phyloP scores from a whole-genome alignment of 768 basidiomycete species.

The Tulasnella sp. region DNA sequence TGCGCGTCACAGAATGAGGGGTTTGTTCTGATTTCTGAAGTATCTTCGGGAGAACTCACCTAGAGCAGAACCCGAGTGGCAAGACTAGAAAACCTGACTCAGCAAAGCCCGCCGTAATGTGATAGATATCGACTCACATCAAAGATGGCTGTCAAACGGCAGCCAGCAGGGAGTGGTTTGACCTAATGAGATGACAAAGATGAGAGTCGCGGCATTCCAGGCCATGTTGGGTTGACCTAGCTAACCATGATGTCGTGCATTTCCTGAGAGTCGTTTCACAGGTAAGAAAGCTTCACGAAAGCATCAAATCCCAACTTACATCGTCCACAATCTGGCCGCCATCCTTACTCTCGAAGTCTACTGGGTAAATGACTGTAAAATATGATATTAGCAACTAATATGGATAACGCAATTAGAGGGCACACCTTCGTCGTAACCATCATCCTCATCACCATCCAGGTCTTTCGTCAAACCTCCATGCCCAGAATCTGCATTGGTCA shows the following conservation, averaged over 20 bases:
- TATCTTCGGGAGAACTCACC: slow-evolving; percentile 36
- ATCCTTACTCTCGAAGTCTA: slow-evolving; percentile 57
- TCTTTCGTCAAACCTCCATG: slow-evolving; percentile 91
- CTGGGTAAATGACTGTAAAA: slow-evolving; percentile 68
- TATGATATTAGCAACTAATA: neutral
- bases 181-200: slow-evolving; percentile 22
- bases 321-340: slow-evolving; percentile 82
- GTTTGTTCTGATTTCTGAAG: too few species aligned
- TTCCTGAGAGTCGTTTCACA: slow-evolving; percentile 29
- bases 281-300: neutral
- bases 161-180: slow-evolving; percentile 66
- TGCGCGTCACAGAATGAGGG: too few species aligned
- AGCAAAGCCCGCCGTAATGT: neutral
- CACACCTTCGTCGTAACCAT: slow-evolving; percentile 71
- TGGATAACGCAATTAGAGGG: slow-evolving; percentile 1
- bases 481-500: slow-evolving; percentile 54
- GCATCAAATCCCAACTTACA: slow-evolving; percentile 35
- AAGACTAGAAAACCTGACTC: slow-evolving; percentile 39
- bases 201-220: slow-evolving; percentile 23
- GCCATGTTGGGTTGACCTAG: neutral
- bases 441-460: slow-evolving; percentile 67
- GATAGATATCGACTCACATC: slow-evolving; percentile 39
- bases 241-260: slow-evolving; percentile 65
- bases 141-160: slow-evolving; percentile 75
- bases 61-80: slow-evolving; percentile 82